Evolutionary conservation across 1,139 yeast species (phyloP), one percentile per base, ranked within the genome.

Genomic region (Geotrichum europaeum): DNA sequence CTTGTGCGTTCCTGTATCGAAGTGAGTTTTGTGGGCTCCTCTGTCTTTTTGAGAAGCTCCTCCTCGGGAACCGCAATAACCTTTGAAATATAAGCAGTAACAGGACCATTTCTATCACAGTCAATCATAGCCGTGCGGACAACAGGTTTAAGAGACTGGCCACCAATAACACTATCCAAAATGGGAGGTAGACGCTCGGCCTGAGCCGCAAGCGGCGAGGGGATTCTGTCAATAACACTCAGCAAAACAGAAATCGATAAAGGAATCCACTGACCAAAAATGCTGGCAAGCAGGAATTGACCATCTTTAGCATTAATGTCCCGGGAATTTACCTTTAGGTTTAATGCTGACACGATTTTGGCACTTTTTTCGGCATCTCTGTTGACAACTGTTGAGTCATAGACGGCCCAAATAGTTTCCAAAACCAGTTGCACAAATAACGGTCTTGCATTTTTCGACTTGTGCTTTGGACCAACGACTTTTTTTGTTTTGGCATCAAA

Each of bases 251-350:
- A 90, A 57, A 89, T 86, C 49, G 97, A 87, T 10, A 95, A 82
- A 0, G 99, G 98, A 30, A 95, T 78, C 98, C 99, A 95, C 70
- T 92, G 98, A 1, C 91, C 83, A 84, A 92, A 84, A 12, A 95
- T 83, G n/a, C 84, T 77, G 61, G 80, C 81, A 49, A 91, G 74
- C 53, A 90, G 73, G 56, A 78, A 78, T 66, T 84, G 85, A 59
- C 84, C 78, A 69, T 94, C 97, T 69, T 87, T 90, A 0, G 96
- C 84, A 61, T 89, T 80, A 62, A 91, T 72, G 65, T 92, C 98
- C 64, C 96, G 79, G 2, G 95, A 90, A 1, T 80, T 72, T 1
- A 94, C 75, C 65, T 85, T 86, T 50, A 91, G 81, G 20, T 84
- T 84, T 57, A 95, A 76, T 28, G 94, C 84, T 51, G 78, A 79